Percentiles rank a stretch among this genome's conserved stretches.
phyloP scores from a whole-genome alignment of 148 eudicot species.

The Nepenthes gracilis region DNA sequence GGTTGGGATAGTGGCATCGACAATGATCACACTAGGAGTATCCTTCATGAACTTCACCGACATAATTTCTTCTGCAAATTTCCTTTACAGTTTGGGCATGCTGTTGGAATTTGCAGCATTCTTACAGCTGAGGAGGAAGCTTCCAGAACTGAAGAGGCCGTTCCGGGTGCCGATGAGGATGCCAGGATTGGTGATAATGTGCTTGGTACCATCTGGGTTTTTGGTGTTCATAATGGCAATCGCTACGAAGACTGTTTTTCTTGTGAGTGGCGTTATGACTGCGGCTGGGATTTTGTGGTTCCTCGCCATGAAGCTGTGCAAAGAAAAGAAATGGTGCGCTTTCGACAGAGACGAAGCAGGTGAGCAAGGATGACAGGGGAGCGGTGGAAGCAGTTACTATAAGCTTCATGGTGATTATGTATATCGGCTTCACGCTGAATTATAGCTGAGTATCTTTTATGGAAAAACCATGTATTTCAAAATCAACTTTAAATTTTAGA shows the following conservation, averaged over 20 bases:
- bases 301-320: slow-evolving; percentile 28
- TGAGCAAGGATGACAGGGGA: slow-evolving; percentile 10
- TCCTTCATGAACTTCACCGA: slow-evolving; percentile 28
- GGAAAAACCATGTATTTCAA: too few relatives aligned
- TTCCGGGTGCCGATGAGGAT: slow-evolving; percentile 31
- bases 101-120: slow-evolving; percentile 43
- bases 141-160: slow-evolving; percentile 31
- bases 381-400: not conserved
- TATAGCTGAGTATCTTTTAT: too few relatives aligned
- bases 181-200: slow-evolving; percentile 30
- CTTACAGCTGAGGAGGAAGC: slow-evolving; percentile 40
- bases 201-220: slow-evolving; percentile 46
- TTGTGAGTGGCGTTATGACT: slow-evolving; percentile 47
- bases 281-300: slow-evolving; percentile 39
- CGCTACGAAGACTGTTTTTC: slow-evolving; percentile 38
- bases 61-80: slow-evolving; percentile 42
- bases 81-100: slow-evolving; percentile 55
- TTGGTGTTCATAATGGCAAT: slow-evolving; percentile 43
- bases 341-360: slow-evolving; percentile 16
- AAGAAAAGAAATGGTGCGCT: slow-evolving; percentile 28
- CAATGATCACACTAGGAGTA: slow-evolving; percentile 26
- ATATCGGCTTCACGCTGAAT: too few relatives aligned
- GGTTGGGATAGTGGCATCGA: slow-evolving; percentile 38
- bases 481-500: too few relatives aligned
- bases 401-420: too few relatives aligned